Conservation (phyloP, 192 early-diverging fungal species). For the Funneliformis geosporum region DNA sequence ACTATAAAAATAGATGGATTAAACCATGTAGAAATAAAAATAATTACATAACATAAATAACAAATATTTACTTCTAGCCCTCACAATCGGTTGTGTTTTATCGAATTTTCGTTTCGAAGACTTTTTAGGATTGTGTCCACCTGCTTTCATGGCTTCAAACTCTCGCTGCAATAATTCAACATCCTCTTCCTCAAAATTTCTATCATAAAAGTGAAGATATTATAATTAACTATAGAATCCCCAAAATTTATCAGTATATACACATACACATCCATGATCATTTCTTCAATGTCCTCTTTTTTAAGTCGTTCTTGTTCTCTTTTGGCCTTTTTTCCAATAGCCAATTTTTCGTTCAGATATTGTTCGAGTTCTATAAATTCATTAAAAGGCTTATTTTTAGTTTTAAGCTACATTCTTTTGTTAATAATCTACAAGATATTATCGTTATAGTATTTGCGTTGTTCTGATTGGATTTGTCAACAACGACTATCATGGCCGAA, state of each 20-base stretch:
- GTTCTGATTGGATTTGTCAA: no score
- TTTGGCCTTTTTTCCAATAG: slow-evolving; percentile 47
- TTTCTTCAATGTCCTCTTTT: slow-evolving; percentile 47
- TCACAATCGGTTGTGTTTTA: not conserved
- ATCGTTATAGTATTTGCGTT: no score
- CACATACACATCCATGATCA: slow-evolving; percentile 55
- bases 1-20: slow-evolving; percentile 38
- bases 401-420: not conserved
- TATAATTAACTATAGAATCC: not conserved
- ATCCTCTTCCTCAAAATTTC: slow-evolving; percentile 48
- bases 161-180: slow-evolving; percentile 60
- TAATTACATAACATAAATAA: not conserved
- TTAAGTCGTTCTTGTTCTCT: slow-evolving; percentile 43
- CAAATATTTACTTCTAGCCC: not conserved
- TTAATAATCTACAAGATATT: no score
- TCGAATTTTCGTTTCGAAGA: not conserved
- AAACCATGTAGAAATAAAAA: not conserved
- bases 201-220: slow-evolving; percentile 5
- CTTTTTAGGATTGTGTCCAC: slow-evolving; percentile 33
- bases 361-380: slow-evolving; percentile 48
- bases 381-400: not conserved
- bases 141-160: slow-evolving; percentile 55
- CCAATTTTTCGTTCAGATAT: slow-evolving; percentile 50
- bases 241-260: not conserved
- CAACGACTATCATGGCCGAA: no score